Percentiles rank a stretch among this genome's conserved stretches.
phyloP scores from a whole-genome alignment of 257 asterid species.

The Haberlea rhodopensis region DNA sequence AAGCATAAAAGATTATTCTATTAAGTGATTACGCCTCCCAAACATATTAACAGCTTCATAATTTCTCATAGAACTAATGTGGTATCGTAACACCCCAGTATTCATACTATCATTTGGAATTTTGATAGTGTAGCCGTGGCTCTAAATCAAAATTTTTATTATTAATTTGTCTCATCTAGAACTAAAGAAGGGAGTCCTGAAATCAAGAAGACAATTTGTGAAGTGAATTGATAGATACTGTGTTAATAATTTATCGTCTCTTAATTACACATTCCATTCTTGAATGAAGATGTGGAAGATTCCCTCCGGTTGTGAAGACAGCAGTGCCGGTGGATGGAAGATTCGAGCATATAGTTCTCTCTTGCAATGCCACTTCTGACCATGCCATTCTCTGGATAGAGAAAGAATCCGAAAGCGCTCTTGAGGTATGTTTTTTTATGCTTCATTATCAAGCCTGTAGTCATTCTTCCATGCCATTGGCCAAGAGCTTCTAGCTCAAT shows the following conservation, averaged over 20 bases:
- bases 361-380: constrained; percentile 88
- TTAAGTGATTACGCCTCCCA: background rate
- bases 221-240: background rate
- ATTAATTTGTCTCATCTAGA: background rate
- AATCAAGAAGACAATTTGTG: background rate
- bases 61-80: background rate
- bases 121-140: background rate
- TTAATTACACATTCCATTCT: constrained; percentile 13
- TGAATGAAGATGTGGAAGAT: constrained; percentile 59
- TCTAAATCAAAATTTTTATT: background rate
- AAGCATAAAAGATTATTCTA: background rate
- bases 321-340: constrained; percentile 94
- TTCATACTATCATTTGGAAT: background rate
- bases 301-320: constrained; percentile 75
- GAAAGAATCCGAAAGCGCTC: constrained; percentile 69
- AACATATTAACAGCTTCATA: too few relatives aligned
- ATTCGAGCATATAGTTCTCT: constrained; percentile 87
- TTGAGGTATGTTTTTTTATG: constrained; percentile 50
- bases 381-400: constrained; percentile 84
- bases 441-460: constrained; percentile 3
- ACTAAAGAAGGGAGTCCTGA: background rate
- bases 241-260: constrained; percentile 11
- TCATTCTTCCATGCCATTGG: background rate
- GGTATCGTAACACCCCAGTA: background rate
- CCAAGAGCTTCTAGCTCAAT: too few relatives aligned